Evolutionary conservation across 805 yeast species (phyloP), one percentile per base, ranked within the genome.

Genomic region (Metschnikowia reukaufii): DNA sequence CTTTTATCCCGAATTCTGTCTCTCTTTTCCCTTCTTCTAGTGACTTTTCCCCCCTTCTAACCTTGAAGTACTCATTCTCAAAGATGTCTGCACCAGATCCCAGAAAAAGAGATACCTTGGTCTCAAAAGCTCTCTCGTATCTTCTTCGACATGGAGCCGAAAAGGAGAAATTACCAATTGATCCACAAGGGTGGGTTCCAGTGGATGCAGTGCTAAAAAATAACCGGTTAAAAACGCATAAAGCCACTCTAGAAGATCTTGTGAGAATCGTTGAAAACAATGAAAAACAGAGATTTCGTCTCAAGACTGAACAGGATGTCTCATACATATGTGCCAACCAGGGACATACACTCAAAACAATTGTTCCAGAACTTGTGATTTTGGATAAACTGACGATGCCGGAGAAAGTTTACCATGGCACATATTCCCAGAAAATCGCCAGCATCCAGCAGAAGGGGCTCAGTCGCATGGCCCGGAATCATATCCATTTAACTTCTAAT

Each of bases 91-190:
- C 48, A 15, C 51, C 50, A 13, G 32, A 37, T 36, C 34, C 47
- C 37, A 29, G 56, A 50, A 15, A 58, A 55, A 41, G 87, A 57
- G 81, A 78, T 48, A 59, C 74, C 6, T 68, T 65, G 32, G 82
- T 90, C 15, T 88, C 97, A 6, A 87, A 87, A 54, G 72, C 87
- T 0, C 68, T 94, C 25, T 78, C 96, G 5, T 83, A 85, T 55
- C 69, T 94, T 1, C 76, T 92, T 1, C 73, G 99, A n/a, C 99
- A 92, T 60, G 88, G 86, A 4, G 98, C 98, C 0, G 60, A 66
- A 13, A 77, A 81, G 42, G 94, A 88, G 56, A 74, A 77, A 0
- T 64, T 94, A 12, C 53, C 68, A 2, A 86, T 94, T 2, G 87
- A 85, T 57, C 48, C 61, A 0, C 67, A 78, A 21, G 99, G 99